Percentiles rank a stretch among this genome's conserved stretches.
These are phyloP conservation scores for Verticillium klebahnii DNA, from an alignment of 2,329 filamentous ascomycete species.

Conservation along the genomic window DNA sequence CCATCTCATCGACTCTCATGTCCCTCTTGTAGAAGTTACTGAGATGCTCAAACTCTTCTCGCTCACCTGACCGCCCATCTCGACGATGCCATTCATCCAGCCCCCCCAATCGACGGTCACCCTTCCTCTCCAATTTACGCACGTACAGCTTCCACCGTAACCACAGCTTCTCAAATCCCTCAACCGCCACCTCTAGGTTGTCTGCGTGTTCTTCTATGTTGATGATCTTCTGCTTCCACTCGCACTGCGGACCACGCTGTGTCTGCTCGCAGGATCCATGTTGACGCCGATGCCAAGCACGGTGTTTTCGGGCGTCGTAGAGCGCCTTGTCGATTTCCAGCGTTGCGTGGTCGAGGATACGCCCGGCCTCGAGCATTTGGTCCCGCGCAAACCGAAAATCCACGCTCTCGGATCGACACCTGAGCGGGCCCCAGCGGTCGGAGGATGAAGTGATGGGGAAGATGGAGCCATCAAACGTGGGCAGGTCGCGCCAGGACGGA, in stretches of 20 bases:
- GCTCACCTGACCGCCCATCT: not conserved
- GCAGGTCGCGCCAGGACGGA: conserved; percentile 4
- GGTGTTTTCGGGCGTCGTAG: not conserved
- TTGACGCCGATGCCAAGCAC: not conserved
- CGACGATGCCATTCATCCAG: not conserved
- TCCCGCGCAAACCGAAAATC: not conserved
- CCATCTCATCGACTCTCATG: not conserved
- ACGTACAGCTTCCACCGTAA: not conserved
- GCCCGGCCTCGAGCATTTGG: not conserved
- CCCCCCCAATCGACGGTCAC: not conserved
- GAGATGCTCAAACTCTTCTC: not conserved
- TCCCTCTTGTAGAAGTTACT: not conserved
- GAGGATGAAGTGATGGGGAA: not conserved
- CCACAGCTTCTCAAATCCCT: not conserved
- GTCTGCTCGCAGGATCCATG: not conserved
- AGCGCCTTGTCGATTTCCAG: not conserved
- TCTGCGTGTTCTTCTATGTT: not conserved
- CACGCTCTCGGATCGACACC: not conserved
- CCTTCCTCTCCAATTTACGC: not conserved
- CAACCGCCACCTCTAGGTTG: not conserved
- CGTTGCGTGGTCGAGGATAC: not conserved
- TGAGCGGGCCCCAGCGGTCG: not conserved
- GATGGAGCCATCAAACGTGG: conserved; percentile 6
- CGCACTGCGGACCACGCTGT: not conserved
- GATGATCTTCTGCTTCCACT: not conserved